Percentiles rank a stretch among this genome's conserved stretches.
These are phyloP conservation scores for Rasamsonia emersonii DNA, from an alignment of 2,329 filamentous ascomycete genomes.

Conservation along the genomic window DNA sequence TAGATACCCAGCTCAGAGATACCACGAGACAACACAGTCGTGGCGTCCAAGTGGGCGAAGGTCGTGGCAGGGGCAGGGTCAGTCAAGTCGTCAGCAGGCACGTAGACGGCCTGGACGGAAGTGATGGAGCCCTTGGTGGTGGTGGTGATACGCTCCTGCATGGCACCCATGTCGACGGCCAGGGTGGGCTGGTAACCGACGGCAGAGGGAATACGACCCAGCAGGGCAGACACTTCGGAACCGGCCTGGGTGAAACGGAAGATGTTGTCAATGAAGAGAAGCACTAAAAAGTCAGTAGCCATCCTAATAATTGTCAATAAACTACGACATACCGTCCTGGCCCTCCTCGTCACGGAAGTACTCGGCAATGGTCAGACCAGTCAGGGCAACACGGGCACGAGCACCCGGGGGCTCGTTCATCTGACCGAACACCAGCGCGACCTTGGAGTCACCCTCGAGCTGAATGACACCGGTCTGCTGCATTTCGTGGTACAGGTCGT, in stretches of 20 bases:
- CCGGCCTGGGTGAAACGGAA: slow-evolving; percentile 99
- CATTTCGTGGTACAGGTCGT: slow-evolving; percentile 99
- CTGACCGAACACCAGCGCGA: slow-evolving; percentile 98
- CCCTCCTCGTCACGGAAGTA: slow-evolving; percentile 75
- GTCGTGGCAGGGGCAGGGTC: slow-evolving; percentile 98
- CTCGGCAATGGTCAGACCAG: slow-evolving; percentile 61
- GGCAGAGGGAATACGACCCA: slow-evolving; percentile 99
- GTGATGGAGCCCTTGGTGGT: slow-evolving; percentile 99
- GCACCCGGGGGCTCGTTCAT: slow-evolving; percentile 99
- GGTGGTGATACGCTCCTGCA: slow-evolving; percentile 99
- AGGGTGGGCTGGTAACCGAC: slow-evolving; percentile 99
- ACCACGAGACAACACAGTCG: slow-evolving; percentile 99
- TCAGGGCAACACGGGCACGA: slow-evolving; percentile 98
- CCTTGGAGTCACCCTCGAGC: slow-evolving; percentile 98
- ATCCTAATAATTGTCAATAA: slow-evolving; percentile 15
- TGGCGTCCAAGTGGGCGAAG: slow-evolving; percentile 99
- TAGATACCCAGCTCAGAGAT: slow-evolving; percentile 99
- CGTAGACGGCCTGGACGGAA: slow-evolving; percentile 99
- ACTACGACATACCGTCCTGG: slow-evolving; percentile 63
- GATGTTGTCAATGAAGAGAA: slow-evolving; percentile 99
- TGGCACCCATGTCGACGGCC: slow-evolving; percentile 96
- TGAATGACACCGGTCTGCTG: slow-evolving; percentile 99
- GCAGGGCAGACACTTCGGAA: slow-evolving; percentile 98
- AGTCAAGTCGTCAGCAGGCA: slow-evolving; percentile 99
- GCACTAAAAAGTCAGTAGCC: slow-evolving; percentile 47